Evolutionary conservation across 2,329 filamentous ascomycete species (phyloP), one percentile per base, ranked within the genome.

Genomic region (Colletotrichum eleusines): DNA sequence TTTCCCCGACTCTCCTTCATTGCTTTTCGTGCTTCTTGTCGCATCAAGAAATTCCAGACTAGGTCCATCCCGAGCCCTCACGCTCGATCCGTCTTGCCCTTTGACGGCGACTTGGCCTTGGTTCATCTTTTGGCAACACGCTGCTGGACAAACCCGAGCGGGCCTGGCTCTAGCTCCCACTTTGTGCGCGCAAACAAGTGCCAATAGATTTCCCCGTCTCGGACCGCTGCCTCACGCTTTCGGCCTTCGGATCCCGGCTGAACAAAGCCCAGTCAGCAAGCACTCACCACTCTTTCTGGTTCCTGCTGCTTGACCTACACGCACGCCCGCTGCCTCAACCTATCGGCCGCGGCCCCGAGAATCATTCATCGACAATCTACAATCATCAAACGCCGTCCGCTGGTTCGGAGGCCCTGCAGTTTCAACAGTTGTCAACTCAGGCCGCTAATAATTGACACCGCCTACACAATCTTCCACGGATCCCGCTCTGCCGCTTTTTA

Each of bases 341-440:
- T 57, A 66, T 44, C 44, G 44, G 57, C 50, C 53, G 57, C 51
- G 51, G 57, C 42, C 53, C 64, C 51, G 51, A 68, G 57, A 54
- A 48, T 44, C 58, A 46, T 68, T 63, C 53, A 68, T 67, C 63
- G 61, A 71, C 42, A 59, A 66, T 67, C 63, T 64, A 58, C 63
- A 62, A 31, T 71, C 68, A 51, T 65, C 69, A 20, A 50, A 65
- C 69, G 66, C 66, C 60, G 35, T 55, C 54, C 69, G 69, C 69
- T 59, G 58, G 68, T n/a, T 62, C 55, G 68, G 63, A 62, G 42
- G 63, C 20, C 23, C 26, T 63, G 50, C 8, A 28, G 12, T n/a
- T n/a, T 60, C 5, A 12, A 42, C 59, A 48, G 42, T 12, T 28
- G 35, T 33, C 48, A 28, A 31, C 12, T 11, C 7, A 16, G 20